These are phyloP conservation scores for Gyromitra esculenta DNA, from an alignment of 2,329 filamentous ascomycete species.

Conservation along the genomic window DNA sequence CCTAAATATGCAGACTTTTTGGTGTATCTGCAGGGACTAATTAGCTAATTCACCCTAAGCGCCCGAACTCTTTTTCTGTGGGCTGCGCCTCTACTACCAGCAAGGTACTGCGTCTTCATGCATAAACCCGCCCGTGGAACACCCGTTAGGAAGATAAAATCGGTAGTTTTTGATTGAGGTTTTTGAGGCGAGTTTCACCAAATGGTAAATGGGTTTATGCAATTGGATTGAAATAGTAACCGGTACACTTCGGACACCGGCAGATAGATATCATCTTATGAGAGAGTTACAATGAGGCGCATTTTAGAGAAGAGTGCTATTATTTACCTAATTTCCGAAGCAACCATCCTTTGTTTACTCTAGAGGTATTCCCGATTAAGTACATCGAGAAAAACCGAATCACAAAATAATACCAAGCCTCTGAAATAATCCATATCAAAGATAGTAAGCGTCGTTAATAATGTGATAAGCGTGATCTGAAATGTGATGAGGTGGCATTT, in stretches of 20 bases:
- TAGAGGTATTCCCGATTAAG: not conserved
- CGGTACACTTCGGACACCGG: not conserved
- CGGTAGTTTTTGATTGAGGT: not conserved
- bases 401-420: too few species aligned
- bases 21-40: not conserved
- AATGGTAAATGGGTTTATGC: not conserved
- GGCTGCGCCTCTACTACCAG: not conserved
- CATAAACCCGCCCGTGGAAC: not conserved
- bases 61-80: not conserved
- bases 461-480: too few species aligned
- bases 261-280: not conserved
- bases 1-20: constrained; percentile 1
- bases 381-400: too few species aligned
- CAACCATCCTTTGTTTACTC: too few species aligned
- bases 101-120: not conserved
- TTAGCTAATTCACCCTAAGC: constrained; percentile 1
- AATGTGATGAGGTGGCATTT: too few species aligned
- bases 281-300: not conserved
- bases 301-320: not conserved
- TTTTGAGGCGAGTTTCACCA: constrained; percentile 18
- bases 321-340: not conserved
- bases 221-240: constrained; percentile 13
- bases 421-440: too few species aligned
- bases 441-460: too few species aligned
- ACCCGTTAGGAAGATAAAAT: not conserved